Evolutionary conservation across 306 rosid species (phyloP), one percentile per base, ranked within the genome.

Genomic region (Alnus glutinosa): DNA sequence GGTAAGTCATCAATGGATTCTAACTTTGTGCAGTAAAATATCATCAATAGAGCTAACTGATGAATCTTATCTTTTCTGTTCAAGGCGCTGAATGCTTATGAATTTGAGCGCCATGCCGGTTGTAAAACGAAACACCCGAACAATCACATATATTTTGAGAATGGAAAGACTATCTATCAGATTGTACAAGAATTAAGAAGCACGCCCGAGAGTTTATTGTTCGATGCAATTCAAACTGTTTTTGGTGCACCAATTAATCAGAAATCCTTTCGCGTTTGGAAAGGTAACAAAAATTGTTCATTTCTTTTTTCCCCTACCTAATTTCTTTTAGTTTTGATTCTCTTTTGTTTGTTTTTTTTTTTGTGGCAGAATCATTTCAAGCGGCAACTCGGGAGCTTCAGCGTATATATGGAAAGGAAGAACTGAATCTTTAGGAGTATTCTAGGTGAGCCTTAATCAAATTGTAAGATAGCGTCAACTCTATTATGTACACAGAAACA

Each of bases 321-420:
- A 66, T 7, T 51, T 64, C 19, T 66, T 62, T 47, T 14, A 51
- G 39, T 75, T 37, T 46, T 62, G 55, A 18, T 78, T 4, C 1
- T 76, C 63, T 77, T 71, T 71, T 39, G n/a, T 30, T 49, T 77
- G 37, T 36, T 55, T 44, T 52, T 39, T 61, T 55, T 71, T 52
- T 55, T 55, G 28, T 55, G 28, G 28, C 92, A 94, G 96, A 92
- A 89, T 92, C 97, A 67, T 94, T 87, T 85, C 97, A 90, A 90
- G 98, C 92, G 73, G 98, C 96, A 74, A 90, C 94, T 3, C 87
- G 92, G 0, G 97, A 94, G 88, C 98, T 94, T 81, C 96, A 89
- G 83, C 98, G 97, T 74, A 94, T 94, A 59, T 94, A 94, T 61
- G 98, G 97, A 76, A 92, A 90, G 78, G 96, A 94, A 72, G 88